Conservation (phyloP, 2,329 filamentous ascomycete genomes). For the Cladosporium sp. region DNA sequence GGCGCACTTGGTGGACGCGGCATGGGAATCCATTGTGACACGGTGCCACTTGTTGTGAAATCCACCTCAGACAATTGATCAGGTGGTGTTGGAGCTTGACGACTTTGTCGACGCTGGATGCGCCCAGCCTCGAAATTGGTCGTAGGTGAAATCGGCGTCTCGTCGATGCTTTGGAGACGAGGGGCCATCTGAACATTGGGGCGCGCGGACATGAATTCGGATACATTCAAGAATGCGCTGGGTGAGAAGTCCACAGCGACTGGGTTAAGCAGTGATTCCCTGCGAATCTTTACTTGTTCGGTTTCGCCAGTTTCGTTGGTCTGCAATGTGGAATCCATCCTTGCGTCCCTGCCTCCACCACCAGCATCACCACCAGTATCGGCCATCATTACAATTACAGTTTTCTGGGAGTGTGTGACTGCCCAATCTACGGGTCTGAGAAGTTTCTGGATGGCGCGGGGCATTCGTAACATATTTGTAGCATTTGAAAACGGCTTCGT, state of each 20-base stretch:
- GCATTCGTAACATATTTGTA: too few species aligned
- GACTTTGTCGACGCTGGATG: background rate
- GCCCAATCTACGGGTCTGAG: background rate
- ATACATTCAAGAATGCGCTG: background rate
- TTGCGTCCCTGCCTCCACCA: background rate
- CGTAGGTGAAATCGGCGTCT: background rate
- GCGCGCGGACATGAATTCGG: background rate
- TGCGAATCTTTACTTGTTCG: background rate
- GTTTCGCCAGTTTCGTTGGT: background rate
- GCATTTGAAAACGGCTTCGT: too few species aligned
- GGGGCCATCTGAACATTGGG: background rate
- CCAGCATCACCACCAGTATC: constrained; percentile 1
- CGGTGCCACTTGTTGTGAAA: too few species aligned
- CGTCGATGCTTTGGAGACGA: background rate
- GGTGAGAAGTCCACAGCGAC: background rate
- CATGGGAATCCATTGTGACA: too few species aligned
- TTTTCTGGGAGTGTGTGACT: too few species aligned
- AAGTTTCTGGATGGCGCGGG: background rate
- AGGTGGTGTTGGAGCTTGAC: too few species aligned
- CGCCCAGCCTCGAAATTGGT: background rate
- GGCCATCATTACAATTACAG: background rate
- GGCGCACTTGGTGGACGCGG: too few species aligned
- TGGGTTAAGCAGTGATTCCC: background rate
- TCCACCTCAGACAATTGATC: too few species aligned
- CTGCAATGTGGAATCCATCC: constrained; percentile 5